Base-by-base conservation (phyloP, 345 rosid genomes). In the Abelmoschus esculentus region DNA sequence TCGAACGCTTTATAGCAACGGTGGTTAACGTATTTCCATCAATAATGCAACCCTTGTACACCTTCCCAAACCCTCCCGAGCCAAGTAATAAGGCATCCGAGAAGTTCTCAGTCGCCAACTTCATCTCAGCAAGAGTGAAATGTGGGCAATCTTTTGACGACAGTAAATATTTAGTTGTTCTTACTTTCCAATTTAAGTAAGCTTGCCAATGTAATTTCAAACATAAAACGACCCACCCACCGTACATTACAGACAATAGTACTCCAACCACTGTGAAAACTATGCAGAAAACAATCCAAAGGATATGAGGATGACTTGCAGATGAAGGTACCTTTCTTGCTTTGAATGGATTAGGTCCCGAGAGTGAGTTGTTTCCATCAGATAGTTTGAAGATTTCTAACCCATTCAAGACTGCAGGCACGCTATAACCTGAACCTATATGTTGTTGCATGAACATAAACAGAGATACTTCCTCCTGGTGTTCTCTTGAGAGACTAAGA, bases 181-280 rank as follows among this genome's bases (percentile, higher is more conserved):
- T 64, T 77, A 72, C 81, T 75, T 77, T 83, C 76, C 0, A 85
- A 81, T 78, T 83, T 82, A 60, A 81, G 80, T 11, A 56, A 81
- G 0, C 79, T 38, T 36, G 81, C 52, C 50, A 59, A 64, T 4
- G 68, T 42, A 22, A 42, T 17, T 19, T 8, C 5, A 26, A n/a
- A 64, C 3, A 89, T 78, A 36, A 75, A 86, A 6, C 89, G 83
- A 69, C 75, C 79, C 12, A 79, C 77, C 70, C 88, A 68, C 1
- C 90, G 91, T n/a, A 84, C 79, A 87, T 90, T 86, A 31, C 85
- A 84, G 1, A 87, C 77, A 1, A 86, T 79, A 58, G 80, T 84
- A 72, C 76, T 12, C 76, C 77, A 61, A 85, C 62, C 53, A 77
- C 81, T 3, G 83, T 50, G 2, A 90, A 56, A 19, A 55, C 14